phyloP scores from a whole-genome alignment of 176 grass and related monocot genomes.

The Phoenix dactylifera region DNA sequence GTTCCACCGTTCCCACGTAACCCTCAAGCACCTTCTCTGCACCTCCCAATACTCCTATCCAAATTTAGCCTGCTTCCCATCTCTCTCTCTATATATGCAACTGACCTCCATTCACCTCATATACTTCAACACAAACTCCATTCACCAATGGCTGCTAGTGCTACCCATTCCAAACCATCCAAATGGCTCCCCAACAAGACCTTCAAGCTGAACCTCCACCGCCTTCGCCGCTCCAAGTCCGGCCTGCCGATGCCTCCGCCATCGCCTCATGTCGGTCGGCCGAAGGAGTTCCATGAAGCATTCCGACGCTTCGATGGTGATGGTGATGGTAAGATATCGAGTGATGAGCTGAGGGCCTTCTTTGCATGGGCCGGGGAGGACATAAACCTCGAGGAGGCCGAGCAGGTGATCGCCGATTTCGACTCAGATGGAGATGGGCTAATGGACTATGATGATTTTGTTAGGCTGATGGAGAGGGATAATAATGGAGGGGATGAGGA shows the following conservation, averaged over 20 bases:
- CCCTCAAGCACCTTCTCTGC: neutral
- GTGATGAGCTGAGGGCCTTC: slow-evolving; percentile 10
- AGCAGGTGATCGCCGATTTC: slow-evolving; percentile 3
- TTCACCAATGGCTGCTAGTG: neutral
- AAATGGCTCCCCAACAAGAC: slow-evolving; percentile 11
- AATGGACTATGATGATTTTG: slow-evolving; percentile 15
- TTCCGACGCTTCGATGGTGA: slow-evolving; percentile 6
- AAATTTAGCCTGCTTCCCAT: neutral
- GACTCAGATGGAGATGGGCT: slow-evolving; percentile 11
- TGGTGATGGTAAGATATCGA: slow-evolving; percentile 11
- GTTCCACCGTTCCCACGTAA: neutral
- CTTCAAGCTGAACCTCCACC: neutral
- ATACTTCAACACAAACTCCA: neutral
- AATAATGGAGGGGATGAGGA: slow-evolving; percentile 1
- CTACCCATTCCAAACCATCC: neutral
- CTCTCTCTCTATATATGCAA: neutral
- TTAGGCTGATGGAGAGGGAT: neutral
- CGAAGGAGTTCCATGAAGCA: neutral
- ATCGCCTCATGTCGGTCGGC: neutral
- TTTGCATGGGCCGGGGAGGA: slow-evolving; percentile 7
- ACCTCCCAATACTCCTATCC: neutral
- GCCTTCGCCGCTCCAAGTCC: neutral
- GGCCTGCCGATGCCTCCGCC: neutral
- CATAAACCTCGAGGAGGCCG: neutral
- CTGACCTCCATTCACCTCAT: neutral